phyloP scores from a whole-genome alignment of 2,329 filamentous ascomycete species.

The Alternaria metachromatica region DNA sequence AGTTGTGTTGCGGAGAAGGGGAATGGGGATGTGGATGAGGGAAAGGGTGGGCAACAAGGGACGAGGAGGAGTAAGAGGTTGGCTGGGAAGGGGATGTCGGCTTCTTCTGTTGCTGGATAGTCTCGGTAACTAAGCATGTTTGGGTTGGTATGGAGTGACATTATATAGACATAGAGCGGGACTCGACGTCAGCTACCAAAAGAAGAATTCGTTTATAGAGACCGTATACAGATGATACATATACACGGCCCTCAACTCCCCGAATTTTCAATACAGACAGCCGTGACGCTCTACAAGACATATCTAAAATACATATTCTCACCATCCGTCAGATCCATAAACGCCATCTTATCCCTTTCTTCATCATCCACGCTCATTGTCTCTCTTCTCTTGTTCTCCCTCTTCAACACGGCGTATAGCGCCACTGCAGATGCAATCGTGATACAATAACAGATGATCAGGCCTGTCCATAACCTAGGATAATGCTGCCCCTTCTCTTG shows the following conservation, averaged over 20 bases:
- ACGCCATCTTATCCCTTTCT: slow-evolving; percentile 58
- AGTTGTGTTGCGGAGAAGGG: slow-evolving; percentile 1
- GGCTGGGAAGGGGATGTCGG: neutral
- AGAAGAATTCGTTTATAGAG: too few species aligned
- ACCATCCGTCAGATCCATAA: slow-evolving; percentile 62
- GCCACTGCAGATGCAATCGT: slow-evolving; percentile 64
- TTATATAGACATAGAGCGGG: too few species aligned
- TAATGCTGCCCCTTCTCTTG: slow-evolving; percentile 71
- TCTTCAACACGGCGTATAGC: slow-evolving; percentile 65
- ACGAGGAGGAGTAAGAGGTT: neutral
- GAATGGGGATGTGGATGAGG: neutral
- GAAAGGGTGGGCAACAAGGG: too few species aligned
- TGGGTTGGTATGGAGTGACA: too few species aligned
- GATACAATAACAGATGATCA: slow-evolving; percentile 73
- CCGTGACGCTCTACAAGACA: slow-evolving; percentile 40
- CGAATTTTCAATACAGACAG: neutral
- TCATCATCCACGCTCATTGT: slow-evolving; percentile 61
- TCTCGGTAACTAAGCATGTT: too few species aligned
- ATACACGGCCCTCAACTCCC: too few species aligned
- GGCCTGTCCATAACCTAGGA: slow-evolving; percentile 71
- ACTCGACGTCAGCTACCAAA: too few species aligned
- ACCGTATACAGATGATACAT: too few species aligned
- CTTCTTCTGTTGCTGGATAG: too few species aligned
- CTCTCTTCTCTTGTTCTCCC: slow-evolving; percentile 58
- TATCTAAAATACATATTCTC: slow-evolving; percentile 66